Evolutionary conservation across 768 basidiomycete species (phyloP), one percentile per base, ranked within the genome.

Genomic region (Basidioascus undulatus): DNA sequence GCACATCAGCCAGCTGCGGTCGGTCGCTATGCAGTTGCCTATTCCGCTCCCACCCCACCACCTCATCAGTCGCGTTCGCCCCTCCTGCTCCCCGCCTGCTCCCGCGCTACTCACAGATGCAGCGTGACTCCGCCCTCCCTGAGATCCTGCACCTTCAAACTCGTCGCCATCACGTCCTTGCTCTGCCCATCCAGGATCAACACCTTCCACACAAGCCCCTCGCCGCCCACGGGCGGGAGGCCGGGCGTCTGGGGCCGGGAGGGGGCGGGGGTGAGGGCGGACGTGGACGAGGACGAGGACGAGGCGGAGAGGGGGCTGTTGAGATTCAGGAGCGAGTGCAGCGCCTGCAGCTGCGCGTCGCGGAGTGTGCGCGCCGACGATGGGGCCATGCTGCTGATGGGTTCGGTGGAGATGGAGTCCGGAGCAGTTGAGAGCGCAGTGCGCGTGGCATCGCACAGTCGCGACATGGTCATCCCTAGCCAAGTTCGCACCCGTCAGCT

Each of bases 161-260:
- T 78, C 1, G 89, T 96, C 13, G 92, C 92, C 28, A 98, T 66
- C 18, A 96, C 75, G 56, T 96, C 92, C 57, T 96, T 92, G 19
- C 84, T 89, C 50, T 77, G 70, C 53, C 92, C 83, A 58, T 98
- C 92, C 41, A 98, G 64, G 2, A 98, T 76, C 9, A 98, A 63
- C 12, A 96, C 74, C 59, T 98, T 98, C 89, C 92, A 98, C 5
- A 92, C 74, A n/a, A n/a, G n/a, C n/a, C n/a, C n/a, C n/a, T n/a
- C n/a, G n/a, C n/a, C n/a, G n/a, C n/a, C n/a, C n/a, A n/a, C n/a
- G n/a, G n/a, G n/a, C 5, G 83, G 72, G 24, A 83, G 80, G 0
- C 69, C 71, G 11, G 67, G 65, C 21, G 66, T 42, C 40, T 13
- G 37, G 31, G n/a, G 40, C 19, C 9, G 33, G 58, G 6, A 66